These are phyloP conservation scores for Curvularia sp. DNA, from an alignment of 2,329 filamentous ascomycete genomes.

Conservation along the genomic window DNA sequence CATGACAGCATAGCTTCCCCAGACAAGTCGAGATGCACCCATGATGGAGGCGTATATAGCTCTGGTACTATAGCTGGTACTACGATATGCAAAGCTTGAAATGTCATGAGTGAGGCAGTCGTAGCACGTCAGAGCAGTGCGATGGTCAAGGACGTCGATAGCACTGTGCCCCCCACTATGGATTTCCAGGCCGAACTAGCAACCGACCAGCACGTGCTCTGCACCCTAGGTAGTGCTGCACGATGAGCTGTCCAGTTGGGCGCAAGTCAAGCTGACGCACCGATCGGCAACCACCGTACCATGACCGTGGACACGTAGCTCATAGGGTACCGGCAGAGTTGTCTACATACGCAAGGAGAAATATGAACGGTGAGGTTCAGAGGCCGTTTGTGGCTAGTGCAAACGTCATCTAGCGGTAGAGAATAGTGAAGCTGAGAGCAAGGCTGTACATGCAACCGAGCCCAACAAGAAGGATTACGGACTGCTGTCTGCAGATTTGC, in stretches of 20 bases:
- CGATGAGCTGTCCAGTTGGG: slow-evolving; percentile 47
- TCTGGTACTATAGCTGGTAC: slow-evolving; percentile 8
- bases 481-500: slow-evolving; percentile 14
- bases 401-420: slow-evolving; percentile 27
- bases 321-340: slow-evolving; percentile 48
- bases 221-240: slow-evolving; percentile 31
- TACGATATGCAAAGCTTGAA: slow-evolving; percentile 1
- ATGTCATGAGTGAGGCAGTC: slow-evolving; percentile 4
- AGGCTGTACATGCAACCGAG: slow-evolving; percentile 25
- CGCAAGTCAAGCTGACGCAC: slow-evolving; percentile 34
- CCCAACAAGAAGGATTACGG: slow-evolving; percentile 15
- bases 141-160: not conserved
- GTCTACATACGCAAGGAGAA: slow-evolving; percentile 17
- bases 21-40: not conserved
- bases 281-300: slow-evolving; percentile 34
- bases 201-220: slow-evolving; percentile 14
- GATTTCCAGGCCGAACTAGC: not conserved
- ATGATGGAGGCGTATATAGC: slow-evolving; percentile 1
- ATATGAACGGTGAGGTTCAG: slow-evolving; percentile 24
- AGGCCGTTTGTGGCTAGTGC: slow-evolving; percentile 31
- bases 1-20: slow-evolving; percentile 8
- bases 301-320: slow-evolving; percentile 41
- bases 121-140: slow-evolving; percentile 5
- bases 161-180: not conserved
- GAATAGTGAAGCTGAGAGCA: slow-evolving; percentile 27